phyloP scores from a whole-genome alignment of 2,329 filamentous ascomycete species.

The Balansia obtecta region DNA sequence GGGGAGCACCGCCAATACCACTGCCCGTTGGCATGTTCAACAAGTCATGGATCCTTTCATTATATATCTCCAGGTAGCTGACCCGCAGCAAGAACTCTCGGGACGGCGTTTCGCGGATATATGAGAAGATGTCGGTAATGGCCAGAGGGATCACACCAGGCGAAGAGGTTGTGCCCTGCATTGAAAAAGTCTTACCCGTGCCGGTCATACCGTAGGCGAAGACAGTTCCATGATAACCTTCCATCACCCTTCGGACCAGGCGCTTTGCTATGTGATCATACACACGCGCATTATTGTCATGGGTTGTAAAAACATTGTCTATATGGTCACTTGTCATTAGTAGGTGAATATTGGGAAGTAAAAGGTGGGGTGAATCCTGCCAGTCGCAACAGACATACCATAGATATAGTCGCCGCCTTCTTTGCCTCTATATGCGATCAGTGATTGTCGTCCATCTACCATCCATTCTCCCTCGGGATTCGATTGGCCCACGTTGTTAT shows the following conservation, averaged over 20 bases:
- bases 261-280: slow-evolving; percentile 93
- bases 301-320: slow-evolving; percentile 95
- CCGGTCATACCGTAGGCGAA: slow-evolving; percentile 99
- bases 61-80: slow-evolving; percentile 98
- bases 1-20: slow-evolving; percentile 37
- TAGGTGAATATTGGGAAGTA: slow-evolving; percentile 8
- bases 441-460: slow-evolving; percentile 70
- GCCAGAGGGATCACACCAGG: slow-evolving; percentile 94
- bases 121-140: slow-evolving; percentile 98
- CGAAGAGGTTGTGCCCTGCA: slow-evolving; percentile 93
- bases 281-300: slow-evolving; percentile 88
- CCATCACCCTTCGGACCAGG: slow-evolving; percentile 92
- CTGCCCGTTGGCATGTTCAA: slow-evolving; percentile 59
- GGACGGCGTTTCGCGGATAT: slow-evolving; percentile 91
- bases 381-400: slow-evolving; percentile 40
- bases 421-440: slow-evolving; percentile 74
- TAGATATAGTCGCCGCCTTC: slow-evolving; percentile 91
- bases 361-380: background rate
- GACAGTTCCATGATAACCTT: slow-evolving; percentile 95
- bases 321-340: slow-evolving; percentile 6
- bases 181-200: slow-evolving; percentile 97
- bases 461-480: slow-evolving; percentile 74
- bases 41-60: slow-evolving; percentile 92
- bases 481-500: slow-evolving; percentile 50
- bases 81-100: slow-evolving; percentile 90